These are phyloP conservation scores for Solanum gandarillasii DNA, from an alignment of 257 asterid genomes.

Conservation along the genomic window DNA sequence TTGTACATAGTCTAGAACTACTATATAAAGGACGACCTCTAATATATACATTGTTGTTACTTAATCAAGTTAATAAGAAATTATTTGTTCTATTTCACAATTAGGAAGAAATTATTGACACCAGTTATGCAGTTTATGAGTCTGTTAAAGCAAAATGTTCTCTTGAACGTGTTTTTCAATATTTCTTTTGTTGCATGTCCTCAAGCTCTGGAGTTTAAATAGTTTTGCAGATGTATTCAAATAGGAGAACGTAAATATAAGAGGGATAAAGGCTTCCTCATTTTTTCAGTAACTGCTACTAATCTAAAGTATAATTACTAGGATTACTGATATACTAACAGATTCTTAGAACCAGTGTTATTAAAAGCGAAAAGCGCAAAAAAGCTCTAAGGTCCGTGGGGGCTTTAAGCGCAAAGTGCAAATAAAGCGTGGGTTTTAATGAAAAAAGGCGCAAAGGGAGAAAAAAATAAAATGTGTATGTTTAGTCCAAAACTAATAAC, in stretches of 20 bases:
- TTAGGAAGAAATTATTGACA: neutral
- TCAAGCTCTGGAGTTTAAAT: neutral
- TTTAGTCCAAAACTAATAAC: too few species aligned
- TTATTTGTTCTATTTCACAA: neutral
- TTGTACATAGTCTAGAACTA: neutral
- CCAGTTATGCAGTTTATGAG: neutral
- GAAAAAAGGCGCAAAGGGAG: too few species aligned
- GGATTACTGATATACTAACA: neutral
- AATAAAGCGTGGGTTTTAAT: too few species aligned
- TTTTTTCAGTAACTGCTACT: neutral
- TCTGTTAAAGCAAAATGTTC: neutral
- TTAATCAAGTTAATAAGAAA: neutral
- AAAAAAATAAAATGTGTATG: too few species aligned
- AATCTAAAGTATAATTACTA: neutral
- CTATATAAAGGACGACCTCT: neutral
- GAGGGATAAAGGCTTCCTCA: neutral
- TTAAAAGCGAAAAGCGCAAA: too few species aligned
- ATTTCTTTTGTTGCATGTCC: neutral
- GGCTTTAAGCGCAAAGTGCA: too few species aligned
- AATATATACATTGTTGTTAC: neutral
- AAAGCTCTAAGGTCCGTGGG: too few species aligned
- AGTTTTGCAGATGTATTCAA: neutral
- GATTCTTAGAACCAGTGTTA: neutral
- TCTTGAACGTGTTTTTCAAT: neutral
- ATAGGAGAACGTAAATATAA: neutral